Conservation (phyloP, 441 rosid species). For the Eutrema salsugineum region DNA sequence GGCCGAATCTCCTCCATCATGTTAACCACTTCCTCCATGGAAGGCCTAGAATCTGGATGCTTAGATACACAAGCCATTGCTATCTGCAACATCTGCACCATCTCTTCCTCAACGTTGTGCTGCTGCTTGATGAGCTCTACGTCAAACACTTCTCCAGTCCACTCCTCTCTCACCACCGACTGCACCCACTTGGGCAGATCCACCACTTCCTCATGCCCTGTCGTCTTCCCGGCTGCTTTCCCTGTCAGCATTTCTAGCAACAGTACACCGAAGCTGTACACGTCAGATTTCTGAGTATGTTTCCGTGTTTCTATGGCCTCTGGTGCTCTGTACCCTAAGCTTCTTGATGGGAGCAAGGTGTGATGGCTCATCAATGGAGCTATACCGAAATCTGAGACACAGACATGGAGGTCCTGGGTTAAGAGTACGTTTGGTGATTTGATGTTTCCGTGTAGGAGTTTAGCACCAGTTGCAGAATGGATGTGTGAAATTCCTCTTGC, state of each 20-base stretch:
- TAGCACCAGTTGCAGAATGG: constrained; percentile 47
- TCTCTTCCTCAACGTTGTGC: constrained; percentile 58
- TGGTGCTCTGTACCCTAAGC: constrained; percentile 66
- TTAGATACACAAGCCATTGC: constrained; percentile 69
- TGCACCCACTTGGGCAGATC: constrained; percentile 84
- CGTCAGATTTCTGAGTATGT: constrained; percentile 52
- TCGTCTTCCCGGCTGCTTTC: constrained; percentile 56
- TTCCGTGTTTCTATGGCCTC: constrained; percentile 60
- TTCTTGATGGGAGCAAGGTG: constrained; percentile 45
- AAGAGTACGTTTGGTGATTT: constrained; percentile 68
- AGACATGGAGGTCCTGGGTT: constrained; percentile 46
- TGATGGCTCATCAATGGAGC: constrained; percentile 54
- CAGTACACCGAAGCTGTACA: constrained; percentile 70
- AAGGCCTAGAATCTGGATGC: constrained; percentile 58
- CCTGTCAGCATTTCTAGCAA: constrained; percentile 72
- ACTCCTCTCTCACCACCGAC: constrained; percentile 75
- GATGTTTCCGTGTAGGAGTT: constrained; percentile 67
- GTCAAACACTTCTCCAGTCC: constrained; percentile 83
- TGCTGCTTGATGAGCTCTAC: constrained; percentile 57
- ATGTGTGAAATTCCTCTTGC: constrained; percentile 51
- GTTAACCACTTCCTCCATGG: constrained; percentile 57
- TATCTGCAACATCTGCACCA: constrained; percentile 77
- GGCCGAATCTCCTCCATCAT: constrained; percentile 64
- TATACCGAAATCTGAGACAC: constrained; percentile 65
- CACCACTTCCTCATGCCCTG: constrained; percentile 55